Conservation (phyloP, 1,284 basidiomycete genomes). For the Trichosporon faecale region DNA sequence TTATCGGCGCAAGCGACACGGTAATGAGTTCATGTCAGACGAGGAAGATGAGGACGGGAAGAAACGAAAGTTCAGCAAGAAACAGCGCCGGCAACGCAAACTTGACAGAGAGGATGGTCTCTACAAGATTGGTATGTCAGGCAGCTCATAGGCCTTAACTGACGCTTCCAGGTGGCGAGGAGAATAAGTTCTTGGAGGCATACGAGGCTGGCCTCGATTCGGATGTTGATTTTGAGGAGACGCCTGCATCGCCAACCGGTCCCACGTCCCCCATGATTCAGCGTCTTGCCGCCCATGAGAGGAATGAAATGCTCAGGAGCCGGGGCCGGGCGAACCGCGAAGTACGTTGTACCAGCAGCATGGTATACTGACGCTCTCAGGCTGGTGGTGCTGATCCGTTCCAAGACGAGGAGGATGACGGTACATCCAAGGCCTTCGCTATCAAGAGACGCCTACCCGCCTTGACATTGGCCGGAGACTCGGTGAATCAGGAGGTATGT, state of each 20-base stretch:
- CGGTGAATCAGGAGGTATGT: neutral
- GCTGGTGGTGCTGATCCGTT: neutral
- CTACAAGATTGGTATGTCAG: constrained; percentile 31
- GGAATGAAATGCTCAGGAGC: constrained; percentile 22
- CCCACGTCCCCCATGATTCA: constrained; percentile 4
- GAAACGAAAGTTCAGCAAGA: constrained; percentile 28
- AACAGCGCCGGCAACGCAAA: constrained; percentile 29
- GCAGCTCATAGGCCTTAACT: neutral
- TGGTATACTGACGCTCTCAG: neutral
- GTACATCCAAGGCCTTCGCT: neutral
- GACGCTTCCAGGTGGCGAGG: constrained; percentile 28
- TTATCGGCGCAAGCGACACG: constrained; percentile 33
- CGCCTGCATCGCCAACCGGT: constrained; percentile 12
- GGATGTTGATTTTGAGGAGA: constrained; percentile 40
- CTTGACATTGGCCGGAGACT: neutral
- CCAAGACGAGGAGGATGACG: neutral
- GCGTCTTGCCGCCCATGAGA: constrained; percentile 18
- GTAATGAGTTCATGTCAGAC: constrained; percentile 38
- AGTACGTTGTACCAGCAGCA: constrained; percentile 19
- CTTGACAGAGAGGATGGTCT: constrained; percentile 36
- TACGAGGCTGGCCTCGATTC: constrained; percentile 37
- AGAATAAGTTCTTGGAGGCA: constrained; percentile 31
- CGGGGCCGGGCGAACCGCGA: constrained; percentile 29
- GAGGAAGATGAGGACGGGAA: constrained; percentile 34
- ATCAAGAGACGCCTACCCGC: neutral